Evolutionary conservation across 768 basidiomycete genomes (phyloP).

Genomic region (Termitomyces sp.): DNA sequence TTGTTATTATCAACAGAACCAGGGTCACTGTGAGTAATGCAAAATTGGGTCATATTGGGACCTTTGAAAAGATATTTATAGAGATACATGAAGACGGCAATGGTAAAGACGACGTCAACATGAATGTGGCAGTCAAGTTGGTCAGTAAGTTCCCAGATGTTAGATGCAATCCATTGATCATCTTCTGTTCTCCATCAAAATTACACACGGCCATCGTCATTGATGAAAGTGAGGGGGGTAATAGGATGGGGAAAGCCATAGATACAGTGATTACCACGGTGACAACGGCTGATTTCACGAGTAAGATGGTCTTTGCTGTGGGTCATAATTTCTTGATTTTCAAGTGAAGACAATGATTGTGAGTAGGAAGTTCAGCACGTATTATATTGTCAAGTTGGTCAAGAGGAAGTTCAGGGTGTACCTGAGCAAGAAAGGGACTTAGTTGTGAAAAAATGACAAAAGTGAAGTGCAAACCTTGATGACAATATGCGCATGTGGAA

Average conservation of each 20-base stretch:
- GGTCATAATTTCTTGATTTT: slow-evolving; percentile 5
- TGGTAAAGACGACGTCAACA: slow-evolving; percentile 2
- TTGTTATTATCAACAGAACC: neutral
- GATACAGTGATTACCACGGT: neutral
- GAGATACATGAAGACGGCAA: slow-evolving; percentile 5
- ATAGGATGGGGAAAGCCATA: slow-evolving; percentile 3
- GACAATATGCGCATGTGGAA: neutral
- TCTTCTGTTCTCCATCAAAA: neutral
- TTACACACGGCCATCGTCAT: neutral
- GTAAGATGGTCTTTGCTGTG: neutral
- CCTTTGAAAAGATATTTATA: slow-evolving; percentile 12
- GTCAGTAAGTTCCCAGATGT: neutral
- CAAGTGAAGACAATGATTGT: neutral
- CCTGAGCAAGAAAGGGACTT: too few relatives aligned
- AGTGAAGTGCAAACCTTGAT: slow-evolving; percentile 1
- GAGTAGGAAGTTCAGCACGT: neutral
- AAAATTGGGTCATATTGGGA: neutral
- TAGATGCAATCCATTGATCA: neutral
- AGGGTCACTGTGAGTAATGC: too few relatives aligned
- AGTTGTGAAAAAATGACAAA: neutral
- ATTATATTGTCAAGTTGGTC: neutral
- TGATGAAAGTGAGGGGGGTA: neutral
- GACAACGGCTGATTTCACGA: neutral
- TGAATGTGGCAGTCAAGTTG: slow-evolving; percentile 3
- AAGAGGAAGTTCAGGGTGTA: neutral